Conservation (phyloP, 176 grass and related monocot species). For the Elaeis guineensis region DNA sequence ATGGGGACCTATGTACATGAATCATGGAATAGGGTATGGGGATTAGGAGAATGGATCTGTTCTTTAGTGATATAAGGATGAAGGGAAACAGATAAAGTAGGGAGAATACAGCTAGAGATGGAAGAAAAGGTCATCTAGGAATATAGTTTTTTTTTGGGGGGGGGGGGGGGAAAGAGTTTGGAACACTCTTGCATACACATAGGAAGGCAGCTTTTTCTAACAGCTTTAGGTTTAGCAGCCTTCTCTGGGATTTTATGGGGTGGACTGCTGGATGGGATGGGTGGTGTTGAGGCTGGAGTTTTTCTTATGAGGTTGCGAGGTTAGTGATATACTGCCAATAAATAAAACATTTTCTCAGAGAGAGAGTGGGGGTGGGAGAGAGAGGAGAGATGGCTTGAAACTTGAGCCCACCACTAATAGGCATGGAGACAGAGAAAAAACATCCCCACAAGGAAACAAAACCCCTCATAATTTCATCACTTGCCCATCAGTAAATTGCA, state of each 20-base stretch:
- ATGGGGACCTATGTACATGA: too few species aligned
- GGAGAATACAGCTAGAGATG: slow-evolving; percentile 31
- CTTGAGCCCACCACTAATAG: background rate
- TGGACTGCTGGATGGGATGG: slow-evolving; percentile 3
- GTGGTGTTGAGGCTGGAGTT: background rate
- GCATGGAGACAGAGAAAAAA: slow-evolving; percentile 9
- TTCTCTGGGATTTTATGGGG: slow-evolving; percentile 56
- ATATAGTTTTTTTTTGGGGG: slow-evolving; percentile 22
- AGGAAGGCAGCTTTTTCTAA: slow-evolving; percentile 53
- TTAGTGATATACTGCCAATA: too few species aligned
- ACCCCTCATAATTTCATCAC: slow-evolving; percentile 22
- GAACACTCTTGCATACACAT: slow-evolving; percentile 37
- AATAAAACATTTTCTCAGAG: too few species aligned
- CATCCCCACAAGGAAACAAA: slow-evolving; percentile 26
- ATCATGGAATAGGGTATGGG: too few species aligned
- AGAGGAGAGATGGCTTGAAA: too few species aligned
- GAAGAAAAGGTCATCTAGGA: slow-evolving; percentile 33
- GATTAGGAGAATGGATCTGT: too few species aligned
- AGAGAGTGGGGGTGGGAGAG: too few species aligned
- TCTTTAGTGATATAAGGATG: slow-evolving; percentile 4
- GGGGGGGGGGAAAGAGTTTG: too few species aligned
- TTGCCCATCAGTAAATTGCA: slow-evolving; percentile 15
- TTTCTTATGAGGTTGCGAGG: too few species aligned
- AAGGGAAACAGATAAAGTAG: slow-evolving; percentile 21
- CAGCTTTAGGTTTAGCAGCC: slow-evolving; percentile 60